These are phyloP conservation scores for Russula foetens DNA, from an alignment of 768 basidiomycete species.

Conservation along the genomic window DNA sequence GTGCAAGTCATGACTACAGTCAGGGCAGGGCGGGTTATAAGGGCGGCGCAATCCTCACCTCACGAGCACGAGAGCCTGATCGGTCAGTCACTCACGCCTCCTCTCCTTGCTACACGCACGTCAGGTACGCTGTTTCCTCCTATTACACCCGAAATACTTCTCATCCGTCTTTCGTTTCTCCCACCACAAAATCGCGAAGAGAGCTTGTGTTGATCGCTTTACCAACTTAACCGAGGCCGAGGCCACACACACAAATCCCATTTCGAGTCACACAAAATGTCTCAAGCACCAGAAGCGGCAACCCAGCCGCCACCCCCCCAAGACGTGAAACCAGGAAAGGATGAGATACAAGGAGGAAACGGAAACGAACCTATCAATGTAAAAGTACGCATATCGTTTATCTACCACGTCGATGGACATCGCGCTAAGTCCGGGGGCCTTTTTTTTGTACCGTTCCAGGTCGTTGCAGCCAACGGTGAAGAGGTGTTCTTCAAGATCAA, in stretches of 20 bases:
- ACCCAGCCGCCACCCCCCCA: background rate
- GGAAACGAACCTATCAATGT: constrained; percentile 52
- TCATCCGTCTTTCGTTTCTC: background rate
- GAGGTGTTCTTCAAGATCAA: constrained; percentile 99
- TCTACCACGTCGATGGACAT: background rate
- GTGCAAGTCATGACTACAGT: no score
- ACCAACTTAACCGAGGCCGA: background rate
- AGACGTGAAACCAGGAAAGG: constrained; percentile 39
- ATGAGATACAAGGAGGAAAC: constrained; percentile 30
- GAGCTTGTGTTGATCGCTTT: background rate
- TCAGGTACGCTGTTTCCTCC: background rate
- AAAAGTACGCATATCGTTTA: constrained; percentile 42
- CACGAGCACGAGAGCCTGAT: no score
- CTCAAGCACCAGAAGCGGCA: background rate
- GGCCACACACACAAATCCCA: background rate
- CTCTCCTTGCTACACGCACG: background rate
- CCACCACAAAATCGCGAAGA: background rate
- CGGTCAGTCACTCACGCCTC: background rate
- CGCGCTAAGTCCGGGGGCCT: background rate
- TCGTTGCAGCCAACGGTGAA: constrained; percentile 66
- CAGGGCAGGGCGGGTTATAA: background rate
- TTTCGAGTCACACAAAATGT: constrained; percentile 2
- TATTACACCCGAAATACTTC: background rate
- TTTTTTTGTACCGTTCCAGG: constrained; percentile 34
- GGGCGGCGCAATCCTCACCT: constrained; percentile 8